Evolutionary conservation across 2,329 filamentous ascomycete genomes (phyloP), one percentile per base, ranked within the genome.

Genomic region (Phyllosticta capitalensis): DNA sequence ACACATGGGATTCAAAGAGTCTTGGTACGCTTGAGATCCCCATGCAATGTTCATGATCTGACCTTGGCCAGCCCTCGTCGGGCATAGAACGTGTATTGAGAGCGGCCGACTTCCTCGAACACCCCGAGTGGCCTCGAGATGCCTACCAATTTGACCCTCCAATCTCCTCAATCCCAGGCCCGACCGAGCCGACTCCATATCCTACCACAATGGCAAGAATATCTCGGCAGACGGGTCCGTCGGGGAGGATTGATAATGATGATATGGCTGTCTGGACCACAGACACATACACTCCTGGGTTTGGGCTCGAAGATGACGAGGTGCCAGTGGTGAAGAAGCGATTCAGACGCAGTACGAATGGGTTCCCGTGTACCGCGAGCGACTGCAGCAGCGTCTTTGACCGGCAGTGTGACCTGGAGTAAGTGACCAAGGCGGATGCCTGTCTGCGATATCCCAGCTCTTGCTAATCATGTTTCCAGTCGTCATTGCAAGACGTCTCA

Each of bases 401-500:
- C 38, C 38, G 38, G n/a, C 38, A 45, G 38, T 45, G 38, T 7
- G 38, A 45, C 17, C 38, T 45, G 17, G 38, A 45, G 38, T 45
- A 45, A n/a, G 38, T n/a, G 38, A 45, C 38, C 10, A 38, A 38
- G 9, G 14, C 33, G 33, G 33, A 14, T 14, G 33, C 14, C 17
- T 6, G 17, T 6, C 38, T 6, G 5, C n/a, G 38, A n/a, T 45
- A 4, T 45, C 38, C 38, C n/a, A 4, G 38, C 12, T 33, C 19
- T 19, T 38, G 56, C 56, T 59, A 4, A 59, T 24, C 9, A n/a
- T n/a, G 19, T 6, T 21, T 9, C 12, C 52, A 59, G 56, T 14
- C 56, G 56, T 48, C 56, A 59, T 12, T 26, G 38, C 38, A 45
- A 6, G n/a, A 54, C 51, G 19, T 59, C 53, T n/a, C 56, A 59